Base-by-base conservation (phyloP, 495 filamentous ascomycete species). In the Penicillium manginii region DNA sequence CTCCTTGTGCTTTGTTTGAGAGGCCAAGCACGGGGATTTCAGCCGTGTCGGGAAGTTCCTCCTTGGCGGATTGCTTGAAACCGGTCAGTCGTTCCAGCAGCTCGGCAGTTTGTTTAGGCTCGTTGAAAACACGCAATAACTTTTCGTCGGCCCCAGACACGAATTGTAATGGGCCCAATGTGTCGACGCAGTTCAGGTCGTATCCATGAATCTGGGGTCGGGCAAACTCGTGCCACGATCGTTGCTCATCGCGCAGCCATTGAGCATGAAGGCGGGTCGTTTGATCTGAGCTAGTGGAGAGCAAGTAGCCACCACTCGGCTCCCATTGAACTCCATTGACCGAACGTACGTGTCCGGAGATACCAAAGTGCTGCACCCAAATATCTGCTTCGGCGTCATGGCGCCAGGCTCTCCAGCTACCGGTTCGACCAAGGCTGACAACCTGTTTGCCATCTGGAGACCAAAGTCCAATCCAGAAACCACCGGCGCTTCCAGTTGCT, bases 81-180 rank as follows among this genome's bases (percentile, higher is more conserved):
- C 84, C 86, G 57, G 88, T 88, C 12, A 97, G 81, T 18, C 74
- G 81, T 54, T 80, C 72, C 0, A 99, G 81, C 33, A 97, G 77
- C 43, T 81, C 76, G 0, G 91, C 96, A 50, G 96, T 88, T 29
- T 85, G 88, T 69, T 85, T 89, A 7, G 94, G 94, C 77, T 96
- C 87, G 53, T 92, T 88, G 71, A 99, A 99, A 15, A 98, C 93
- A 15, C 94, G 87, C 61, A 98, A 81, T 29, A 98, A 85, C 73
- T 99, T 99, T 77, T 99, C 94, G 64, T 99, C 96, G 35, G 94
- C 94, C n/a, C 94, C 94, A 43, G 92, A 93, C 23, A 99, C 86
- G 65, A 98, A 98, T 50, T 84, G 86, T 14, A 84, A 76, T 23
- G 79, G 69, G 4, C 85, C 84, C 22, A 97, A 69, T 4, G 88